A percentile compares a stretch with the other conserved stretches of the same genome.
phyloP scores from a whole-genome alignment of 139 green algal genomes.

The Tetradesmus obliquus region DNA sequence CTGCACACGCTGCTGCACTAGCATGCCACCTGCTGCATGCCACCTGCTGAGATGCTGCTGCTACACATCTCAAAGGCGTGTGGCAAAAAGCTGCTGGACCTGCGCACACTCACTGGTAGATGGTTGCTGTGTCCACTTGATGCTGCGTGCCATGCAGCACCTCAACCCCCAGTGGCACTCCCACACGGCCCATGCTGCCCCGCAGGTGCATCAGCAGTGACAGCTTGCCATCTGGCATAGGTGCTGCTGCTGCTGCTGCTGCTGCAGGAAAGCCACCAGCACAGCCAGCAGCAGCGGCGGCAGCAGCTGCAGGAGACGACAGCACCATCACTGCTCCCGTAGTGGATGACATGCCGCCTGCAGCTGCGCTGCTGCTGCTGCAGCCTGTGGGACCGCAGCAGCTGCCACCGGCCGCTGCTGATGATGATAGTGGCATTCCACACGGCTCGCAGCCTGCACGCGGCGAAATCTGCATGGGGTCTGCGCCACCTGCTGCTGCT shows the following conservation, averaged over 20 bases:
- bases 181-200: background rate
- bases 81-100: background rate
- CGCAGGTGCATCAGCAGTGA: constrained; percentile 23
- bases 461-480: constrained; percentile 2
- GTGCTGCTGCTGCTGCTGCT: background rate
- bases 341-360: background rate
- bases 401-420: background rate
- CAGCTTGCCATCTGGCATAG: constrained; percentile 20
- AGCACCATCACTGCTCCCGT: background rate
- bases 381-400: background rate
- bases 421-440: background rate
- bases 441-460: background rate
- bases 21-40: no score
- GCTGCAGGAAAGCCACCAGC: background rate
- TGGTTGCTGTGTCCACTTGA: background rate
- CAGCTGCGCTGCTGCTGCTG: constrained; percentile 17
- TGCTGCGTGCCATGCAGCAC: constrained; percentile 32
- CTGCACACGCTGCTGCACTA: no score
- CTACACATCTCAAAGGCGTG: no score
- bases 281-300: background rate
- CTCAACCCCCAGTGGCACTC: constrained; percentile 11
- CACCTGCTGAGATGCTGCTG: no score
- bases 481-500: background rate
- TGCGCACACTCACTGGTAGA: background rate
- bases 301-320: background rate